Evolutionary conservation across 2,329 filamentous ascomycete species (phyloP).

Genomic region (Neophaeococcomyces mojaviensis): DNA sequence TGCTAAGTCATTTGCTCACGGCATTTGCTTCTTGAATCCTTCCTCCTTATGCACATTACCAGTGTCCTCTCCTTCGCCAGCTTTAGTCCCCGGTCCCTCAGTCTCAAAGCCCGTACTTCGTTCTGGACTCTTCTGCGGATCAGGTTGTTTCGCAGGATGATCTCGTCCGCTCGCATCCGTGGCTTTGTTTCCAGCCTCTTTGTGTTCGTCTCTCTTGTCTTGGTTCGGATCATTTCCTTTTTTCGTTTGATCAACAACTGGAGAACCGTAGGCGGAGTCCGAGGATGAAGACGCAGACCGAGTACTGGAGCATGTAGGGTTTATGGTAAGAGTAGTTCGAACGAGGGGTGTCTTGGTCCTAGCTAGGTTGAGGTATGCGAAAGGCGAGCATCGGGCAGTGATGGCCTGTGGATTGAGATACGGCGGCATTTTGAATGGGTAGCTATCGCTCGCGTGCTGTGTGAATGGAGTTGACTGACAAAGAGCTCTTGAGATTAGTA

Average conservation of each 20-base stretch:
- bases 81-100: constrained; percentile 5
- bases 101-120: constrained; percentile 9
- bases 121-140: constrained; percentile 8
- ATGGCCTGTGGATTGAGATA: no score
- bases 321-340: no score
- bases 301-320: no score
- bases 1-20: no score
- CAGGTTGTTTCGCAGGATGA: constrained; percentile 11
- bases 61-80: constrained; percentile 1
- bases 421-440: no score
- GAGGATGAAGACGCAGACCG: not conserved
- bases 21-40: no score
- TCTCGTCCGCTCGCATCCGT: not conserved
- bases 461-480: no score
- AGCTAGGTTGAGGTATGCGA: no score
- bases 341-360: no score
- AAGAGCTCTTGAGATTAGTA: no score
- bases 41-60: not conserved
- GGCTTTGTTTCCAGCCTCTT: not conserved
- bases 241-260: constrained; percentile 9
- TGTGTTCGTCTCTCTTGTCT: constrained; percentile 3
- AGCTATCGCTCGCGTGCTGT: no score
- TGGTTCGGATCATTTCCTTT: constrained; percentile 3
- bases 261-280: not conserved
- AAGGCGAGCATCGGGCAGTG: no score